A percentile compares a stretch with the other conserved stretches of the same genome.
phyloP scores from a whole-genome alignment of 2,329 filamentous ascomycete species.

The Pezicula radicicola region DNA sequence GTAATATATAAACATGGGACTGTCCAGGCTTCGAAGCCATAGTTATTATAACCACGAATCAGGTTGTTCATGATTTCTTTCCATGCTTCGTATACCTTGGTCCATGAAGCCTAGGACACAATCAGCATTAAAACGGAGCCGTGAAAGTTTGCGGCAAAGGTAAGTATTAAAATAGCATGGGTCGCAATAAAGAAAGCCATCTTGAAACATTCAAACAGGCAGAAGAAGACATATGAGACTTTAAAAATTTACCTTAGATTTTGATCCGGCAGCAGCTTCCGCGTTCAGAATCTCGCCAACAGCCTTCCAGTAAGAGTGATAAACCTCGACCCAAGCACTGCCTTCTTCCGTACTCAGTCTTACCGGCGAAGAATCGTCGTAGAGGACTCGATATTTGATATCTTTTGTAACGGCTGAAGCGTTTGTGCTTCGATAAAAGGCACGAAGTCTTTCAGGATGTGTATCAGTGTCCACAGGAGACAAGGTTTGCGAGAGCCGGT shows the following conservation, averaged over 20 bases:
- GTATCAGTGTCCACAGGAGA: slow-evolving; percentile 64
- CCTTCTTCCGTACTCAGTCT: slow-evolving; percentile 52
- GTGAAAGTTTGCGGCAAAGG: not conserved
- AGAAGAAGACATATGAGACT: not conserved
- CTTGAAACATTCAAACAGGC: not conserved
- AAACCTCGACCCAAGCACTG: slow-evolving; percentile 84
- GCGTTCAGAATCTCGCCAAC: slow-evolving; percentile 68
- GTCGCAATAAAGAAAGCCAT: not conserved
- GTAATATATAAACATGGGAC: slow-evolving; percentile 86
- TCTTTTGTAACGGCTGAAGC: slow-evolving; percentile 58
- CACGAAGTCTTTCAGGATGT: slow-evolving; percentile 63
- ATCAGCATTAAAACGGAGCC: slow-evolving; percentile 7
- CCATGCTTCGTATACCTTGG: slow-evolving; percentile 84
- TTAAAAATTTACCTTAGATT: slow-evolving; percentile 21
- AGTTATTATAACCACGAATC: slow-evolving; percentile 76
- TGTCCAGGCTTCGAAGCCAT: slow-evolving; percentile 82
- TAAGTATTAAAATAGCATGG: not conserved
- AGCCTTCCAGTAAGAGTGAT: slow-evolving; percentile 80
- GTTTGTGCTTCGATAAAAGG: slow-evolving; percentile 71
- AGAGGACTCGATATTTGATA: slow-evolving; percentile 68
- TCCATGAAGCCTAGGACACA: slow-evolving; percentile 46
- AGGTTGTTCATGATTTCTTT: slow-evolving; percentile 77
- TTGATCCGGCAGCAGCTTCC: slow-evolving; percentile 44
- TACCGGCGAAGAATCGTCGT: slow-evolving; percentile 44
- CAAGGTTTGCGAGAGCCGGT: slow-evolving; percentile 70